These are phyloP conservation scores for Tulasnella sp. DNA, from an alignment of 768 basidiomycete species.

Conservation along the genomic window DNA sequence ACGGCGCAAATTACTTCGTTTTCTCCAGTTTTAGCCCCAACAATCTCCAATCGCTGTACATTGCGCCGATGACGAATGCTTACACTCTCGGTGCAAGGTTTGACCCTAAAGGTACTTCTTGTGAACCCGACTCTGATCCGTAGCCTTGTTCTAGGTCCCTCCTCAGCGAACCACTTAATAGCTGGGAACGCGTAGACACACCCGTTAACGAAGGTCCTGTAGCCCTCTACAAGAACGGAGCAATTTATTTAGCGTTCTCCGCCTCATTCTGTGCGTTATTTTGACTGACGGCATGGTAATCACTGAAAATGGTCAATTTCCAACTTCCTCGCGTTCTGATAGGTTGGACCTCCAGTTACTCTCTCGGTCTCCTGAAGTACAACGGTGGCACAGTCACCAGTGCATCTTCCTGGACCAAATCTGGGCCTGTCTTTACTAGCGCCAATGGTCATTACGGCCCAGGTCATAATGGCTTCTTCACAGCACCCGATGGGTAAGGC, in stretches of 20 bases:
- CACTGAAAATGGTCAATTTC: not conserved
- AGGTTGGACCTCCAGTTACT: constrained; percentile 11
- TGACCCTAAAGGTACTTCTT: too few species aligned
- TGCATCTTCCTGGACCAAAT: constrained; percentile 8
- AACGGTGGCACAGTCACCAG: constrained; percentile 7
- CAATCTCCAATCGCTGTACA: constrained; percentile 12
- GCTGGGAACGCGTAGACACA: constrained; percentile 4
- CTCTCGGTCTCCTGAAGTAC: constrained; percentile 12
- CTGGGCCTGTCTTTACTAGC: constrained; percentile 3
- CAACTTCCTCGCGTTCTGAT: not conserved
- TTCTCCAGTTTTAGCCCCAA: constrained; percentile 5
- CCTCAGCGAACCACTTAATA: constrained; percentile 12
- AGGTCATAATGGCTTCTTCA: constrained; percentile 28
- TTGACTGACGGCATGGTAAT: not conserved
- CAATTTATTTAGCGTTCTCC: not conserved
- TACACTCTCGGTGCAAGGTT: constrained; percentile 10
- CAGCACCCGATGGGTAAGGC: constrained; percentile 19
- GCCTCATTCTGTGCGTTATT: constrained; percentile 10
- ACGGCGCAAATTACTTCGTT: not conserved
- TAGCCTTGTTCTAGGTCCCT: not conserved
- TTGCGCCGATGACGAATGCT: constrained; percentile 16
- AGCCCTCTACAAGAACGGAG: constrained; percentile 13
- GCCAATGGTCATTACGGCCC: constrained; percentile 13
- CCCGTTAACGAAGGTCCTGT: constrained; percentile 8
- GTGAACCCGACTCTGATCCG: too few species aligned